Conservation (phyloP, 1,284 basidiomycete species). For the Stygiomarasmius scandens region DNA sequence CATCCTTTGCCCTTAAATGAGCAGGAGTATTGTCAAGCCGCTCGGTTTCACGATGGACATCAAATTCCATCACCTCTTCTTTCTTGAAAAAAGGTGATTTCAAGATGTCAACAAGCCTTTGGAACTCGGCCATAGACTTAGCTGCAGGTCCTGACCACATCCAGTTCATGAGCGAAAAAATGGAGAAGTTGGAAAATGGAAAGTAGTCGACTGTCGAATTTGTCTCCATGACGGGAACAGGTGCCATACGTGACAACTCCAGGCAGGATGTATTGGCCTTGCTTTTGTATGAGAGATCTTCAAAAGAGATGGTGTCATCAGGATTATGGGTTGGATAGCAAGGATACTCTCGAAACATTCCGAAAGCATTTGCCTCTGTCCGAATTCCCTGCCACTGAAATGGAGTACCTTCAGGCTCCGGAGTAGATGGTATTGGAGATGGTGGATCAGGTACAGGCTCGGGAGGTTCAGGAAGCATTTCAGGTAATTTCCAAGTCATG, state of each 20-base stretch:
- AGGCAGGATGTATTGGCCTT: not conserved
- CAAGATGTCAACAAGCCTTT: constrained; percentile 21
- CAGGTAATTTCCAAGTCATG: not conserved
- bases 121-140: constrained; percentile 22
- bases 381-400: too few relatives aligned
- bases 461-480: not conserved
- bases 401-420: not conserved
- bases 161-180: constrained; percentile 24
- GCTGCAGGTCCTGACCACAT: constrained; percentile 21
- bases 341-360: too few relatives aligned
- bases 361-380: too few relatives aligned
- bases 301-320: not conserved
- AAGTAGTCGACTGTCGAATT: not conserved
- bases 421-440: not conserved
- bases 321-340: not conserved
- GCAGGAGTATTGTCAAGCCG: constrained; percentile 17
- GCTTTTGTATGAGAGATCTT: not conserved
- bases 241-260: not conserved
- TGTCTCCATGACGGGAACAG: not conserved
- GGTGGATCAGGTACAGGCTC: not conserved
- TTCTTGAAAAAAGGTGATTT: constrained; percentile 21
- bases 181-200: constrained; percentile 22
- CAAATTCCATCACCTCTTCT: constrained; percentile 21
- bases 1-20: constrained; percentile 16
- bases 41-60: constrained; percentile 12